Evolutionary conservation across 2,329 filamentous ascomycete genomes (phyloP), one percentile per base, ranked within the genome.

Genomic region (Colletotrichum sp.): DNA sequence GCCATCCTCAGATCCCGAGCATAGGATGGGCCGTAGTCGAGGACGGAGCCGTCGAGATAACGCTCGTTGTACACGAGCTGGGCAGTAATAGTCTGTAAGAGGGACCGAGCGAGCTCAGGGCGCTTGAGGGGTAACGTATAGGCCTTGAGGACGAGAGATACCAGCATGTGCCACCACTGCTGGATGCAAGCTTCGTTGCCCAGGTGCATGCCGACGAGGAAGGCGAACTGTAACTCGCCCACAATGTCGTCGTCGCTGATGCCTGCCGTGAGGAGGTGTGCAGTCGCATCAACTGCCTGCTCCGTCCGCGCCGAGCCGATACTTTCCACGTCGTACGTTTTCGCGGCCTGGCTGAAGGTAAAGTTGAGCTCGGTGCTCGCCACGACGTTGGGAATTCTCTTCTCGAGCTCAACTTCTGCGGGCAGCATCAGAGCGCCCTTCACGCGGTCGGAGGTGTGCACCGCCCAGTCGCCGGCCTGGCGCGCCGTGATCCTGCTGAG

Each of bases 171-270:
- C 85, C 88, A 90, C 91, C 91, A 93, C 76, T 93, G 91, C 76
- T 92, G 90, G 58, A 92, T 84, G 78, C 91, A 93, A 10, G 89
- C 86, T 56, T 89, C 83, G 80, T 92, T 93, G 55, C 89, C 88
- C 2, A 93, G 87, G 70, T 91, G 86, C 80, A 89, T 87, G 48
- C 91, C 91, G 0, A 88, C 88, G 6, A 93, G 79, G 78, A 89
- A 93, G 56, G 88, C 87, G 80, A 93, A 89, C 78, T 93, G 91
- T 3, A 93, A 81, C 79, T 93, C 91, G 62, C 91, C 91, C 7
- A 91, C 81, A 30, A 93, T 82, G 70, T 91, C 88, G 3, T 84
- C 83, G 36, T 85, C 84, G 1, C 72, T 75, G 12, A 84, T 28
- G 8, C 78, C 67, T 34, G 78, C 77, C 8, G 85, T 82, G 13